phyloP scores from a whole-genome alignment of 768 basidiomycete species.

The Daedaleopsis sinensis region DNA sequence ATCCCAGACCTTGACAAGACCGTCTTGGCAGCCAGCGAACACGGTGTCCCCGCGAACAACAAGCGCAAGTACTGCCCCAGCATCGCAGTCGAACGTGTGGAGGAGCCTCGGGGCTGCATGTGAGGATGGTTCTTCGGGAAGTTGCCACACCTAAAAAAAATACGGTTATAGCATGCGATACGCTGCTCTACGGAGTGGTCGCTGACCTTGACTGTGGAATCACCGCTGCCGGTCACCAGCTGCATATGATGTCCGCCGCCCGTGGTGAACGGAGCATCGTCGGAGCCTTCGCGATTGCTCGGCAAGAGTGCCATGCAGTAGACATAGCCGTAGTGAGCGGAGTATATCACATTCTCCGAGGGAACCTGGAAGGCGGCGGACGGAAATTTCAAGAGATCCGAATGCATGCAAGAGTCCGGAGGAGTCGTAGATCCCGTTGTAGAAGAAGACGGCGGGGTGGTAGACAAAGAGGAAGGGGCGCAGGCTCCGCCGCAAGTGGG shows the following conservation, averaged over 20 bases:
- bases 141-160: conserved; percentile 63
- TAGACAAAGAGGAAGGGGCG: conserved; percentile 27
- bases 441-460: conserved; percentile 6
- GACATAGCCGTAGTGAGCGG: conserved; percentile 94
- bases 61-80: conserved; percentile 85
- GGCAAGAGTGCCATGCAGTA: conserved; percentile 73
- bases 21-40: conserved; percentile 94
- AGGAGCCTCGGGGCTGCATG: conserved; percentile 46
- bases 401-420: conserved; percentile 7
- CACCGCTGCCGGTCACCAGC: conserved; percentile 87
- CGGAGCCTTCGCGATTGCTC: conserved; percentile 41
- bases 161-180: too few species aligned
- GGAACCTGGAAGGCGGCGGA: conserved; percentile 58
- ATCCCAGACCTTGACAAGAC: conserved; percentile 89
- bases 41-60: conserved; percentile 76
- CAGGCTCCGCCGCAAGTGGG: conserved; percentile 31
- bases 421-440: conserved; percentile 12
- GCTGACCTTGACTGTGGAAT: conserved; percentile 82
- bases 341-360: conserved; percentile 73
- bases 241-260: conserved; percentile 21
- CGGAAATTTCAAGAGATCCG: conserved; percentile 22
- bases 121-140: conserved; percentile 33
- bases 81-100: conserved; percentile 70
- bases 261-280: conserved; percentile 31
- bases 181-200: background rate